These are phyloP conservation scores for Torrubiella hemipterigena DNA, from an alignment of 2,329 filamentous ascomycete species.

Conservation along the genomic window DNA sequence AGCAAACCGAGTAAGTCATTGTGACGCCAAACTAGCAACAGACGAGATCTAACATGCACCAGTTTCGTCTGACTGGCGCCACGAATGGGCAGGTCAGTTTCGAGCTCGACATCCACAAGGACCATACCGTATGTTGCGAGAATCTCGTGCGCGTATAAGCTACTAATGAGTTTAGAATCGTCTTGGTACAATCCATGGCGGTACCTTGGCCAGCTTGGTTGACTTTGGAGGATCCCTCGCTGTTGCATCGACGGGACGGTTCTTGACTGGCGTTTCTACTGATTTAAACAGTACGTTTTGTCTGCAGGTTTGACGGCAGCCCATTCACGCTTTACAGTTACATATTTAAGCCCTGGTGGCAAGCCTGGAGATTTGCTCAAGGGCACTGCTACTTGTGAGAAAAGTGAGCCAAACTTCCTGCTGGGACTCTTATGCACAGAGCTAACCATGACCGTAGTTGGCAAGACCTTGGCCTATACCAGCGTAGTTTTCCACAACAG, in stretches of 20 bases:
- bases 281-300: conserved; percentile 43
- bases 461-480: conserved; percentile 52
- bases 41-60: background rate
- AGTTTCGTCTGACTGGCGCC: conserved; percentile 59
- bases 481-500: conserved; percentile 45
- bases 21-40: too few relatives aligned
- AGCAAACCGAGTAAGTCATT: conserved; percentile 6
- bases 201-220: conserved; percentile 66
- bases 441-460: conserved; percentile 30
- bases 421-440: background rate
- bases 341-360: conserved; percentile 48
- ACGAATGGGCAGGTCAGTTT: conserved; percentile 59
- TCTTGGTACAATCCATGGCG: conserved; percentile 64
- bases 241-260: conserved; percentile 51
- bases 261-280: conserved; percentile 52
- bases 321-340: conserved; percentile 33
- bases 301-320: background rate
- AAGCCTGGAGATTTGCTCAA: conserved; percentile 42
- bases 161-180: conserved; percentile 45
- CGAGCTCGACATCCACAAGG: conserved; percentile 60
- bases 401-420: conserved; percentile 29
- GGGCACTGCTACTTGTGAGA: conserved; percentile 47
- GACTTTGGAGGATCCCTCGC: conserved; percentile 54
- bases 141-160: background rate
- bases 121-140: conserved; percentile 50